Base-by-base conservation (phyloP, 2,329 filamentous ascomycete species). In the Zasmidium cellare region DNA sequence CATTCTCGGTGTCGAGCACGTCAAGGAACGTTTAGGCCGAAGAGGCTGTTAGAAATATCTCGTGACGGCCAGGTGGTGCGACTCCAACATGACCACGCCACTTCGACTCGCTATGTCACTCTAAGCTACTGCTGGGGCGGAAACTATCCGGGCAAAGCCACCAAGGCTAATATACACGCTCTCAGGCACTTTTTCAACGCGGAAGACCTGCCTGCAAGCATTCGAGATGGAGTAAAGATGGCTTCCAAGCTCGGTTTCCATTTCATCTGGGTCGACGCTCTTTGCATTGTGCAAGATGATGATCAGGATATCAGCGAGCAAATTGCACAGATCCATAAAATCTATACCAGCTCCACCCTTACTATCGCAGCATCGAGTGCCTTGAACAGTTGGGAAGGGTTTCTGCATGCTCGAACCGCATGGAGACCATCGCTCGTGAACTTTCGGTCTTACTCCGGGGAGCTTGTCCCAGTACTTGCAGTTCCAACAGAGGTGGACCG, bases 121-220 rank as follows among this genome's bases (percentile, higher is more conserved):
- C 24, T 50, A 5, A 50, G 47, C 20, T 31, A 50, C 16, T 50
- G 47, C 9, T 50, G 47, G 47, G 47, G 47, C 14, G 47, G 47
- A 14, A 19, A 31, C 7, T 23, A 50, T 7, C 47, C 47, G n/a
- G 18, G 16, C 3, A 50, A 50, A 19, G 23, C 28, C 12, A 25
- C 18, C 6, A 50, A 25, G 5, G 23, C 9, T 11, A 50, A 28
- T n/a, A 14, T 25, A 18, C 1, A n/a, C 9, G 11, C 3, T 25
- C 28, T 50, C 47, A 16, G 35, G 3, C 12, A 41, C 7, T 41
- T 9, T 14, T 41, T 41, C 16, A 14, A 41, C 16, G 35, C n/a
- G 16, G 16, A 14, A 41, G 16, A n/a, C 5, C n/a, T 41, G 35
- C 35, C 35, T 5, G 12, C n/a, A 3, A 50, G 6, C 47, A 28